Percentiles rank a stretch among this genome's conserved stretches.
Conservation (phyloP, 164 flowering plant species). For the Chloranthus sessilifolius region DNA sequence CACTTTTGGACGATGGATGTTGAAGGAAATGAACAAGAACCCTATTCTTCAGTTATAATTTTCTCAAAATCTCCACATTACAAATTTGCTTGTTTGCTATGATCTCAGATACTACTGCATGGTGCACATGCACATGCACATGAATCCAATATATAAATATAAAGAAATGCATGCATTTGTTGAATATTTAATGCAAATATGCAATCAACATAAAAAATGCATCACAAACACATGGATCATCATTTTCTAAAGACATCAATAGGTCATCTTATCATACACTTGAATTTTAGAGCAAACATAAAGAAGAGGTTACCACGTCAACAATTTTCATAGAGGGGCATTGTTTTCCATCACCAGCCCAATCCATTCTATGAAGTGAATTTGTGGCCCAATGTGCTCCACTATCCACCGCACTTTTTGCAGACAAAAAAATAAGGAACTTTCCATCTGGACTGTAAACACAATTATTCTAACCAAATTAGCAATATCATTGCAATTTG, state of each 20-base stretch:
- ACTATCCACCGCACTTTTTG: slow-evolving; percentile 70
- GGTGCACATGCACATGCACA: too few relatives aligned
- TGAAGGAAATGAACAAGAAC: too few relatives aligned
- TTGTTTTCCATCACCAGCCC: slow-evolving; percentile 56
- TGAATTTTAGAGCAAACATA: background rate
- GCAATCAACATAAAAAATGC: too few relatives aligned
- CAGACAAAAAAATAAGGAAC: slow-evolving; percentile 71
- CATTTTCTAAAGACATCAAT: background rate
- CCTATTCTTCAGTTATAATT: too few relatives aligned
- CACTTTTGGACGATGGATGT: too few relatives aligned
- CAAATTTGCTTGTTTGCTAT: too few relatives aligned
- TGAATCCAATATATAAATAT: background rate
- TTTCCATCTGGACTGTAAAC: slow-evolving; percentile 85
- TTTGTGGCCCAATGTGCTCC: slow-evolving; percentile 86
- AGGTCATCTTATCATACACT: background rate
- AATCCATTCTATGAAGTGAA: slow-evolving; percentile 87
- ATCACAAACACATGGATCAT: too few relatives aligned
- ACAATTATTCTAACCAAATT: background rate
- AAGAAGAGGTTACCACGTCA: slow-evolving; percentile 68
- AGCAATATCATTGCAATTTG: slow-evolving; percentile 3
- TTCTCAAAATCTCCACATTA: too few relatives aligned
- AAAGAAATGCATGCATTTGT: slow-evolving; percentile 1
- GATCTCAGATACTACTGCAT: too few relatives aligned
- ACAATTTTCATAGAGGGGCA: slow-evolving; percentile 29
- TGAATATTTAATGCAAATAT: too few relatives aligned